Base-by-base conservation (phyloP, 1,139 yeast species). In the Kazachstania sp. region DNA sequence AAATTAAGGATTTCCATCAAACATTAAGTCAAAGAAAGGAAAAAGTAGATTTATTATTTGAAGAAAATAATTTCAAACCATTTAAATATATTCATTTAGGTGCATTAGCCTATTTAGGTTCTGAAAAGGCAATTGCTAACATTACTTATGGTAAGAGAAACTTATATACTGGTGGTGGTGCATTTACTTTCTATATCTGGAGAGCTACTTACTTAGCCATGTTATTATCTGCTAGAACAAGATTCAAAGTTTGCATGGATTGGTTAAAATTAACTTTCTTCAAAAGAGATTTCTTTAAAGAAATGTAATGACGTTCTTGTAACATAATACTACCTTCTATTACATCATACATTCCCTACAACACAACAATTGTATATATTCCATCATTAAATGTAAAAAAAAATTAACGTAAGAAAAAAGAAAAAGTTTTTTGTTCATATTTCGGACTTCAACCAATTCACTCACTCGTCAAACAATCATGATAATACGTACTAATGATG, bases 71-170 rank as follows among this genome's bases (percentile, higher is more conserved):
- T 51, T 69, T 81, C 57, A 80, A 81, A 57, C 74, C 76, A 50
- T 83, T 83, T 70, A 72, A 74, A 52, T 83, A 83, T 71, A 69
- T 77, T 53, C 81, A 81, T 71, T 73, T 78, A 70, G 88, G 94
- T 74, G 75, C 90, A 54, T 71, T 82, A 68, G 85, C 95, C 60
- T 83, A 83, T 68, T 75, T 83, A 61, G 97, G 97, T 59, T 81
- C 92, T 50, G 97, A 90, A 69, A 81, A 81, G 67, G 97, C 97
- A 44, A 95, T 90, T 60, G 97, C 97, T 42, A 95, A 90, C 67
- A 77, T 90, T 63, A 83, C 86, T 32, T 84, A 88, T 81, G 95
- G 95, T 56, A 86, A 84, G 64, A 82, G 86, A 78, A 85, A 90
- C 55, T 81, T 86, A 65, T 79, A 82, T 60, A 81, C 95, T 20